Base-by-base conservation (phyloP, 345 rosid genomes). In the Sisymbrium altissimum region DNA sequence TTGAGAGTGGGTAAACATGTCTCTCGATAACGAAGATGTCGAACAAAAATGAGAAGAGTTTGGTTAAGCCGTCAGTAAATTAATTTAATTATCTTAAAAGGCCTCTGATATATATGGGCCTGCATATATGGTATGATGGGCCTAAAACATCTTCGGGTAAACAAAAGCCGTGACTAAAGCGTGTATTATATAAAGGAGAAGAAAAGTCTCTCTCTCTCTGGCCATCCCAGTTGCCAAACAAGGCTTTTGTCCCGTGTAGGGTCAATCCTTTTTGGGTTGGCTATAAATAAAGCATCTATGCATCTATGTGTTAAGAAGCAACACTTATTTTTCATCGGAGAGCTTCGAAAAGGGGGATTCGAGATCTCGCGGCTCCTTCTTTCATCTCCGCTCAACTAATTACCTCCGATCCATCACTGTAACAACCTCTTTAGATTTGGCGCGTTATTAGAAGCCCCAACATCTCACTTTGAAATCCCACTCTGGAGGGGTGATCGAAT, bases 151-250 rank as follows among this genome's bases (percentile, higher is more conserved):
- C 13, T 1, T 17, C 17, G 5, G 12, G 43, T 11, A 5, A 10
- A 44, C 6, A 57, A 9, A 25, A 30, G 32, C 35, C 65, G 35
- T 57, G 19, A 48, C 52, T 29, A 36, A 27, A 69, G 43, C 35
- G 55, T 18, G 44, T 55, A 0, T 7, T 36, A 9, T 71, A 62
- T 62, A 33, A 33, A 33, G 36, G 36, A 7, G 36, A 7, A 30
- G 36, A 33, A 33, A 33, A 33, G 36, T 33, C 36, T 33, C 0
- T 33, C 6, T 50, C 57, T 17, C 9, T 67, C n/a, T n/a, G n/a
- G n/a, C n/a, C n/a, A 23, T 23, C 25, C 25, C 25, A 23, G 57
- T 75, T 29, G 9, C 79, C 79, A 75, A 75, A 75, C 79, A 68
- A 38, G 55, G 9, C 23, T 7, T 6, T 32, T 73, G 61, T 32